phyloP scores from a whole-genome alignment of 1,284 basidiomycete genomes.

The Leccinum ponderosum region DNA sequence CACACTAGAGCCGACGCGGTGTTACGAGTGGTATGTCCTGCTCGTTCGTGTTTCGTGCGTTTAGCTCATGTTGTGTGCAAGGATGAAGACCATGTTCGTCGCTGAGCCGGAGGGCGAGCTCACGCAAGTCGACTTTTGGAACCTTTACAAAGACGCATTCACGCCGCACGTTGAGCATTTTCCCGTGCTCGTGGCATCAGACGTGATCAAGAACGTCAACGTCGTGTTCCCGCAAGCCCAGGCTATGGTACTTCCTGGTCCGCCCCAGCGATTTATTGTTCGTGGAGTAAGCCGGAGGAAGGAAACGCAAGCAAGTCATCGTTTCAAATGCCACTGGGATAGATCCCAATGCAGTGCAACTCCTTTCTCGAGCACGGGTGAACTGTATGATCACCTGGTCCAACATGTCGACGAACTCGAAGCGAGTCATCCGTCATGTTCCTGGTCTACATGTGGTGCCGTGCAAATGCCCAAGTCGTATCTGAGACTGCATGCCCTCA shows the following conservation, averaged over 20 bases:
- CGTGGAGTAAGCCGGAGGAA: slow-evolving; percentile 73
- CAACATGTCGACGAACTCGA: slow-evolving; percentile 52
- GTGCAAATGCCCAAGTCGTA: slow-evolving; percentile 45
- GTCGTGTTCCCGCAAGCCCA: slow-evolving; percentile 76
- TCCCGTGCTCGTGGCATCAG: slow-evolving; percentile 73
- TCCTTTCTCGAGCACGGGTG: slow-evolving; percentile 49
- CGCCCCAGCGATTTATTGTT: slow-evolving; percentile 75
- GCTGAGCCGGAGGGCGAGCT: slow-evolving; percentile 70
- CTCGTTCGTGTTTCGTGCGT: background rate
- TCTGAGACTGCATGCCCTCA: slow-evolving; percentile 67
- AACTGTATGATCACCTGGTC: slow-evolving; percentile 70
- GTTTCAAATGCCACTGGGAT: slow-evolving; percentile 72
- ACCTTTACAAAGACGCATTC: slow-evolving; percentile 77
- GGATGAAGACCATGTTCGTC: slow-evolving; percentile 83
- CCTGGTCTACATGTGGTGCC: slow-evolving; percentile 66
- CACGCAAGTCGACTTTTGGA: slow-evolving; percentile 91
- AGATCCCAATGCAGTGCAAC: slow-evolving; percentile 51
- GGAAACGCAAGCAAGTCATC: slow-evolving; percentile 51
- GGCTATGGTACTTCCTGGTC: slow-evolving; percentile 78
- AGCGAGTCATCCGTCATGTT: slow-evolving; percentile 49
- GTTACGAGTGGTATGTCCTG: slow-evolving; percentile 70
- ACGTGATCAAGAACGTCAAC: slow-evolving; percentile 86
- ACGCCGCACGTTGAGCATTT: slow-evolving; percentile 53
- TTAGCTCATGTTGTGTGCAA: slow-evolving; percentile 33
- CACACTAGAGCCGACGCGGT: slow-evolving; percentile 72